Percentiles rank a stretch among this genome's conserved stretches.
These are phyloP conservation scores for Brachypodium distachyon DNA, from an alignment of 202 grass and related monocot genomes.

Conservation along the genomic window DNA sequence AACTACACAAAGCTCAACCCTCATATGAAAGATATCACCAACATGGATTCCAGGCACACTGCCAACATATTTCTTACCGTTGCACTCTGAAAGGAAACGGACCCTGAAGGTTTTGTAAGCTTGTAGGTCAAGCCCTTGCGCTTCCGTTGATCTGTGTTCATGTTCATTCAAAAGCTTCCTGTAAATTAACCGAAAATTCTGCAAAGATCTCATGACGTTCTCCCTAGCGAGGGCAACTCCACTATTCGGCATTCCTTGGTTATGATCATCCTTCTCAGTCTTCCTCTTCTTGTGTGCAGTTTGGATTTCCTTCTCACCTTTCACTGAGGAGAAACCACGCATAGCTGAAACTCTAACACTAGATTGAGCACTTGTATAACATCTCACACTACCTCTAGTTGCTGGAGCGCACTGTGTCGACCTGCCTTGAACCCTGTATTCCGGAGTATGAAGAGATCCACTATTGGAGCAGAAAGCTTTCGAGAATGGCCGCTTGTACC, in stretches of 20 bases:
- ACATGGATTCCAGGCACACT: conserved; percentile 56
- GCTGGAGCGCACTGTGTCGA: conserved; percentile 19
- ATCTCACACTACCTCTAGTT: conserved; percentile 27
- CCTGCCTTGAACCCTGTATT: neutral
- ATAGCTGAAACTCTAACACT: conserved; percentile 48
- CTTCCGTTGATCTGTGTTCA: conserved; percentile 22
- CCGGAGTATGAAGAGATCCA: neutral
- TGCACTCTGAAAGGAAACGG: conserved; percentile 2
- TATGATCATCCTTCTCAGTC: neutral
- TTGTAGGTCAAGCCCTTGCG: conserved; percentile 27
- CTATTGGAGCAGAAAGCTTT: conserved; percentile 28
- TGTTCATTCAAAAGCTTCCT: conserved; percentile 36
- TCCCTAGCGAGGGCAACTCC: conserved; percentile 13
- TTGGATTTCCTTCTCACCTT: conserved; percentile 15
- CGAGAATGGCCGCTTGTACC: conserved; percentile 48
- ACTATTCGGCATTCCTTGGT: neutral
- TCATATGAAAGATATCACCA: conserved; percentile 71
- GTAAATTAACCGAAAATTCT: conserved; percentile 53
- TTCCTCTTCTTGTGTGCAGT: conserved; percentile 19
- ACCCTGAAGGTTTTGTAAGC: conserved; percentile 69
- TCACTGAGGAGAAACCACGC: conserved; percentile 14
- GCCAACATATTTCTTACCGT: conserved; percentile 55
- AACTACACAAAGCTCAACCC: conserved; percentile 65
- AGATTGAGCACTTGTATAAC: conserved; percentile 48
- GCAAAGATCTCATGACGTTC: conserved; percentile 25